Evolutionary conservation across 1,284 basidiomycete genomes (phyloP).

Genomic region (Apiotrichum akiyoshidainum): DNA sequence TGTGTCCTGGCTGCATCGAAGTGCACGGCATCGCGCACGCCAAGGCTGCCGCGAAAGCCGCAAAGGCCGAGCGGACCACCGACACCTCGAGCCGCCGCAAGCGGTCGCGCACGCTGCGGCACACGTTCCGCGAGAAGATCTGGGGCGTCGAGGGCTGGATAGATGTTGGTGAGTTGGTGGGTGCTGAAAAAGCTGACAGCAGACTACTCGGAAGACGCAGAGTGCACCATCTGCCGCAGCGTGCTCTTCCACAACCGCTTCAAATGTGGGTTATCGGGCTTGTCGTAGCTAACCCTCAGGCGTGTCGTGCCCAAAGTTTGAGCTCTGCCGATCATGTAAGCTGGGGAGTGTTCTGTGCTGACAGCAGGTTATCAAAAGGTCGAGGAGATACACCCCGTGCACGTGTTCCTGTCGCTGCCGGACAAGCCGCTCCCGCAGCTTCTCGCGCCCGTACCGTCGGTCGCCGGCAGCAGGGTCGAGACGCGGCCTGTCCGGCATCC

Average conservation of each 20-base stretch:
- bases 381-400: conserved; percentile 81
- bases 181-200: conserved; percentile 8
- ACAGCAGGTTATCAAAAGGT: conserved; percentile 54
- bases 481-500: conserved; percentile 37
- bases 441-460: conserved; percentile 4
- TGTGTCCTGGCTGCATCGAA: conserved; percentile 74
- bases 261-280: conserved; percentile 61
- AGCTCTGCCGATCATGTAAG: conserved; percentile 75
- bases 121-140: conserved; percentile 77
- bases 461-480: neutral
- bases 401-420: conserved; percentile 76
- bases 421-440: conserved; percentile 50
- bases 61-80: conserved; percentile 37
- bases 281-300: conserved; percentile 28
- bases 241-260: conserved; percentile 64
- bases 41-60: conserved; percentile 32
- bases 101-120: conserved; percentile 61
- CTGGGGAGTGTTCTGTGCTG: neutral
- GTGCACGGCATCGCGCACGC: conserved; percentile 72
- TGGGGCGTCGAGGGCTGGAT: conserved; percentile 79
- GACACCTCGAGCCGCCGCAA: conserved; percentile 36
- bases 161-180: conserved; percentile 67
- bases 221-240: conserved; percentile 74
- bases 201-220: conserved; percentile 60
- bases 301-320: conserved; percentile 70